Percentiles rank a stretch among this genome's conserved stretches.
Evolutionary conservation across 345 rosid species (phyloP).

Genomic region (Cochlearia excelsa): DNA sequence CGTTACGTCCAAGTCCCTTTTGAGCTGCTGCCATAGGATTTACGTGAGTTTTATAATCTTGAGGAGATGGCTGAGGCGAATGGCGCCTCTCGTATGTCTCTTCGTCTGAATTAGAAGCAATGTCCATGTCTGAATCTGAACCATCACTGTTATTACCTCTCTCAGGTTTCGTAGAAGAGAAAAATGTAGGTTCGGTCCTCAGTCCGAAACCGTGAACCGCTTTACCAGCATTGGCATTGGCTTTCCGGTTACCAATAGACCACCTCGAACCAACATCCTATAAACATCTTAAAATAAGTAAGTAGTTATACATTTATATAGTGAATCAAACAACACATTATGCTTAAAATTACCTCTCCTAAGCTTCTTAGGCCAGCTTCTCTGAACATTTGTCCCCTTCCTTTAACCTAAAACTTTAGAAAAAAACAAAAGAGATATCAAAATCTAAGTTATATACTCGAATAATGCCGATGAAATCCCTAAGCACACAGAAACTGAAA

Average conservation of each 20-base stretch:
- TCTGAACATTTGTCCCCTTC: conserved; percentile 27
- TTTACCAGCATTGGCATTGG: conserved; percentile 32
- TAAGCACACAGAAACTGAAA: too few relatives aligned
- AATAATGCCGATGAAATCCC: too few relatives aligned
- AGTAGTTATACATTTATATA: too few relatives aligned
- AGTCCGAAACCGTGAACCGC: conserved; percentile 34
- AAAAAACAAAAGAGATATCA: background rate
- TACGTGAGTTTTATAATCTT: conserved; percentile 40
- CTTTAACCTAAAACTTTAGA: background rate
- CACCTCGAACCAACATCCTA: conserved; percentile 39
- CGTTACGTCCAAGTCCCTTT: conserved; percentile 33
- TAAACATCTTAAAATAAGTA: background rate
- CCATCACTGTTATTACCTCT: conserved; percentile 40
- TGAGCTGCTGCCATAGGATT: background rate
- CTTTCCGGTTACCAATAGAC: conserved; percentile 27
- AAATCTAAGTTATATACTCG: too few relatives aligned
- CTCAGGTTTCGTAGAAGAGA: conserved; percentile 36
- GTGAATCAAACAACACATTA: too few relatives aligned
- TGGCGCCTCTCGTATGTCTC: conserved; percentile 39
- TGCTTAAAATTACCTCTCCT: conserved; percentile 28
- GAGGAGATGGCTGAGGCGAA: conserved; percentile 50
- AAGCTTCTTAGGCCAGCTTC: conserved; percentile 33
- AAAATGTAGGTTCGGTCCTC: conserved; percentile 43
- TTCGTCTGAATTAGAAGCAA: conserved; percentile 61
- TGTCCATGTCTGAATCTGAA: conserved; percentile 66